Evolutionary conservation across 208 protist genomes (phyloP).

Genomic region (Lotmaria passim): DNA sequence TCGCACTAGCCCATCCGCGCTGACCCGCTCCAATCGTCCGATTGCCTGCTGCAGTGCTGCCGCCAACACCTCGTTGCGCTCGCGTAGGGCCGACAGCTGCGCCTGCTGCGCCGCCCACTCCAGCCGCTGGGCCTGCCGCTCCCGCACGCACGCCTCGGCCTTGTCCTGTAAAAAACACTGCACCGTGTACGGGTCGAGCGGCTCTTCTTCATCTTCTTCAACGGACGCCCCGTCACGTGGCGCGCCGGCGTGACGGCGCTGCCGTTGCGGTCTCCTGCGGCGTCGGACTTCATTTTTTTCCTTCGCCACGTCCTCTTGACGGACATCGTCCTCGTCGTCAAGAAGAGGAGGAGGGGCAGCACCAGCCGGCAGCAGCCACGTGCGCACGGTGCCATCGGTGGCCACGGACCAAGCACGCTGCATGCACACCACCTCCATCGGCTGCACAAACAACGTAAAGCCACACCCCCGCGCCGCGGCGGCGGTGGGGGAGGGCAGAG

Average conservation of each 20-base stretch:
- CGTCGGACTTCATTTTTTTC: no score
- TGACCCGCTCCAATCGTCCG: constrained; percentile 21
- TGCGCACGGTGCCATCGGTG: constrained; percentile 65
- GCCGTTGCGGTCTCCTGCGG: no score
- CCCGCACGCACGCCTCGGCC: constrained; percentile 32
- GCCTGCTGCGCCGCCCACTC: constrained; percentile 25
- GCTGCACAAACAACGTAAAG: constrained; percentile 51
- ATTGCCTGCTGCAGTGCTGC: constrained; percentile 46
- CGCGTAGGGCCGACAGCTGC: constrained; percentile 33
- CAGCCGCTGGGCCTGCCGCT: constrained; percentile 23
- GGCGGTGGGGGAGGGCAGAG: neutral
- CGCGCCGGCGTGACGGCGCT: no score
- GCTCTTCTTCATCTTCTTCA: neutral
- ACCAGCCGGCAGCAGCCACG: constrained; percentile 51
- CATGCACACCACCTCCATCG: constrained; percentile 51
- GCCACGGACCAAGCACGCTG: constrained; percentile 52
- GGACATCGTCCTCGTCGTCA: no score
- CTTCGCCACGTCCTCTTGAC: no score
- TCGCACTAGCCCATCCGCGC: constrained; percentile 22
- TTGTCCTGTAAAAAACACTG: constrained; percentile 40
- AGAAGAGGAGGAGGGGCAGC: no score
- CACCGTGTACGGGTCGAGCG: constrained; percentile 34
- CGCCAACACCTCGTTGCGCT: constrained; percentile 41
- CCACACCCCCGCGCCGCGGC: neutral
- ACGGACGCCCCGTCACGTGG: no score